Evolutionary conservation across 2,329 filamentous ascomycete genomes (phyloP).

Genomic region (Beauveria bassiana): DNA sequence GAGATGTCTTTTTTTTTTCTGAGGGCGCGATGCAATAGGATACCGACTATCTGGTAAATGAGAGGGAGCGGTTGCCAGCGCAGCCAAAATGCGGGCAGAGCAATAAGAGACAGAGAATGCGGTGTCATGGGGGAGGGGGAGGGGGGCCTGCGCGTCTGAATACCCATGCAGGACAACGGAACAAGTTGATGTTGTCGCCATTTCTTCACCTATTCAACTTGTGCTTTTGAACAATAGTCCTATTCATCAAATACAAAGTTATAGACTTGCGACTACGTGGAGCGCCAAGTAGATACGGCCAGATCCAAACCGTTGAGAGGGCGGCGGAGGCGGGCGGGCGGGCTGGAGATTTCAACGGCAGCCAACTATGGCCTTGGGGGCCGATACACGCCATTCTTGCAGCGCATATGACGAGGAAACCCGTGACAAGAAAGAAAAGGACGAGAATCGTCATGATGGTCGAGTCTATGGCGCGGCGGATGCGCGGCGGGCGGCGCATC

Average conservation of each 20-base stretch:
- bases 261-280: too few species aligned
- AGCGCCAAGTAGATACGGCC: too few species aligned
- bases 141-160: too few species aligned
- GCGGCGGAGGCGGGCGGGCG: too few species aligned
- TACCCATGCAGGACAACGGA: too few species aligned
- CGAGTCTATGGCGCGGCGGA: not conserved
- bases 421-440: not conserved
- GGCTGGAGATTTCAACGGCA: not conserved
- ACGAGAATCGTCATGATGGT: not conserved
- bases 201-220: too few species aligned
- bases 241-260: too few species aligned
- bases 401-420: too few species aligned
- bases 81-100: not conserved
- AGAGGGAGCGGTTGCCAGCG: slow-evolving; percentile 6
- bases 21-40: not conserved
- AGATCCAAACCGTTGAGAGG: too few species aligned
- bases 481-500: not conserved
- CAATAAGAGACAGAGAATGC: not conserved
- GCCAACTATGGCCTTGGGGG: not conserved
- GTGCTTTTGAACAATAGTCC: too few species aligned
- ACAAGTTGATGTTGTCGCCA: not conserved
- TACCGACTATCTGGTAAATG: slow-evolving; percentile 10
- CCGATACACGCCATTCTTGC: not conserved
- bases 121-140: not conserved
- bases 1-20: not conserved